Evolutionary conservation across 345 rosid genomes (phyloP), one percentile per base, ranked within the genome.

Genomic region (Salix suchowensis): DNA sequence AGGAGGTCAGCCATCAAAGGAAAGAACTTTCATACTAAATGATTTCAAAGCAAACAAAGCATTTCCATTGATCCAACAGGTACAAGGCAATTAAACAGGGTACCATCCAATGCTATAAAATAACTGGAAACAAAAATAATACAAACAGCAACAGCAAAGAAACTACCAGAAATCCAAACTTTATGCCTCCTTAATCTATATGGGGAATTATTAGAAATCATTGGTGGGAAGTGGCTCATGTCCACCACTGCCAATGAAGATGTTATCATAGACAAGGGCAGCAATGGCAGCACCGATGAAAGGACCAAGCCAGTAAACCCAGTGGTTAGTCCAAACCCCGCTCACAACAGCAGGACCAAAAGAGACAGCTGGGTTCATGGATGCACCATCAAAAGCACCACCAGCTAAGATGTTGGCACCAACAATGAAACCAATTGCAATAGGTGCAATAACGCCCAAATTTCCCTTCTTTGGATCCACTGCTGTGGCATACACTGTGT

Each of bases 351-450:
- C 81, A 18, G 81, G 81, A 18, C 81, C 81, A 6, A 78, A 73
- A 7, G 77, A 74, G 5, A 78, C 77, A 3, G 64, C 64, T 1
- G 64, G 64, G 28, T 58, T 58, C 64, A 58, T 58, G 14, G 64
- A 78, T 40, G 85, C 87, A 7, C 87, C 85, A 46, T 84, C 87
- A 28, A 84, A 84, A 1, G 87, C 87, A 14, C 85, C 87, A 6
- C 87, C 87, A 0, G 76, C 87, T 48, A 84, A 79, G 66, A 82
- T 84, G 80, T 84, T 84, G 16, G 85, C 85, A 4, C 87, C 87
- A 2, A 84, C 87, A 7, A 82, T 84, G 81, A 82, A 82, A 6
- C 87, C 87, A 82, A 58, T 84, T 32, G 87, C 83, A 3, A 84
- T 67, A 24, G 83, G 85, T 2, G 85, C 85, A 50, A 84, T 54